Evolutionary conservation across 805 yeast species (phyloP).

Genomic region (Monosporozyma unispora): DNA sequence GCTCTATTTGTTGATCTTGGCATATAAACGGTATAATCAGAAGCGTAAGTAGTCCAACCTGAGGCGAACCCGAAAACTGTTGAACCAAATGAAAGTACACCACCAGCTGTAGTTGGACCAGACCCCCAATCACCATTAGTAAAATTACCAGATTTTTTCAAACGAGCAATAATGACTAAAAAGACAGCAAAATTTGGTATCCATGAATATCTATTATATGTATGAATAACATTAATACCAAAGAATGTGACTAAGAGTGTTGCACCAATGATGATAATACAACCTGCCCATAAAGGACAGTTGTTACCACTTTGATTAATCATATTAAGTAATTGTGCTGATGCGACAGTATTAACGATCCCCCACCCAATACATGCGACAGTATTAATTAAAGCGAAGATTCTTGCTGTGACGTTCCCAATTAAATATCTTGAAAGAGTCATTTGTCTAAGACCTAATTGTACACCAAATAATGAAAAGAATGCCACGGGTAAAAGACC

Average conservation of each 20-base stretch:
- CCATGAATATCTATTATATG: conserved; percentile 82
- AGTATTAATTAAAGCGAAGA: conserved; percentile 68
- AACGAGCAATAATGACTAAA: conserved; percentile 68
- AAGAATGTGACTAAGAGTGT: conserved; percentile 71
- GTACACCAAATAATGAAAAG: conserved; percentile 75
- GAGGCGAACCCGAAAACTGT: conserved; percentile 80
- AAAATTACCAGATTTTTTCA: conserved; percentile 60
- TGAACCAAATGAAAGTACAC: conserved; percentile 74
- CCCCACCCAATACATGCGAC: conserved; percentile 94
- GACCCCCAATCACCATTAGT: conserved; percentile 39
- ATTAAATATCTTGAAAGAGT: conserved; percentile 65
- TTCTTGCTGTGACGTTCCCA: conserved; percentile 68
- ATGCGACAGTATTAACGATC: conserved; percentile 82
- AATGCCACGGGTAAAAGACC: conserved; percentile 78
- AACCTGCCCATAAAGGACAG: conserved; percentile 88
- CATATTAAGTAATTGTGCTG: conserved; percentile 74
- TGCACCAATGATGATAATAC: conserved; percentile 57
- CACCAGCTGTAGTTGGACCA: conserved; percentile 67
- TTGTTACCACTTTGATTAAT: conserved; percentile 48
- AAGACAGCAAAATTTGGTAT: conserved; percentile 68
- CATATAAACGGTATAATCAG: conserved; percentile 88
- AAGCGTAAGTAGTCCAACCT: conserved; percentile 90
- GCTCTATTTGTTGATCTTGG: conserved; percentile 50
- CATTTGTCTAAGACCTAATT: conserved; percentile 83
- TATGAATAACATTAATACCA: conserved; percentile 76